These are phyloP conservation scores for Clarireedia monteithiana DNA, from an alignment of 2,329 filamentous ascomycete genomes.

Conservation along the genomic window DNA sequence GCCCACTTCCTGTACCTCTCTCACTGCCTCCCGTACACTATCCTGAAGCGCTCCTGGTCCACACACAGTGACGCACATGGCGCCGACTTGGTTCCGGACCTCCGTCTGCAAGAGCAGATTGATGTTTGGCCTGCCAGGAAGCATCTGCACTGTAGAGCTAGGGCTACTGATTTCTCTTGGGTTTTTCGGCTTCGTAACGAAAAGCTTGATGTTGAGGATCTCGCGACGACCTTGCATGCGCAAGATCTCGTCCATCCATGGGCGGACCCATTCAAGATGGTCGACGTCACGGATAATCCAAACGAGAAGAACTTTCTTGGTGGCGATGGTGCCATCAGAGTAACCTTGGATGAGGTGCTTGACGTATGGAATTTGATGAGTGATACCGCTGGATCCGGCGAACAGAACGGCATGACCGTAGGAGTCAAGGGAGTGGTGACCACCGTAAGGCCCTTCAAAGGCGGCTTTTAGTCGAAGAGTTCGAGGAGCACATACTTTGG, in stretches of 20 bases:
- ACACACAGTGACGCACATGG: constrained; percentile 80
- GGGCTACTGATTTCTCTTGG: constrained; percentile 68
- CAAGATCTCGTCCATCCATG: constrained; percentile 72
- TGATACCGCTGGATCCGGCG: constrained; percentile 89
- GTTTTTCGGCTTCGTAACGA: constrained; percentile 80
- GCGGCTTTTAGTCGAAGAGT: constrained; percentile 42
- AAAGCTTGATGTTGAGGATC: constrained; percentile 77
- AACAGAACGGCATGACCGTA: constrained; percentile 90
- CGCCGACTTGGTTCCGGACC: constrained; percentile 72
- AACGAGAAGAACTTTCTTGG: constrained; percentile 72
- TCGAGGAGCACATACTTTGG: constrained; percentile 33
- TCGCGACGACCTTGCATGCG: constrained; percentile 74
- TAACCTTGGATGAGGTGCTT: constrained; percentile 66
- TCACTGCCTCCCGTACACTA: constrained; percentile 63
- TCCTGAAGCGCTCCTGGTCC: constrained; percentile 69
- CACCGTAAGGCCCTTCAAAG: constrained; percentile 84
- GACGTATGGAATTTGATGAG: constrained; percentile 86
- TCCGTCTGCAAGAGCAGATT: constrained; percentile 73
- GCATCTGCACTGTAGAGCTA: constrained; percentile 80
- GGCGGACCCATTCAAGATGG: constrained; percentile 85
- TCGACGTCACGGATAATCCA: constrained; percentile 91
- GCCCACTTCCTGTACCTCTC: constrained; percentile 50
- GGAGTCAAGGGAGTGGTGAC: constrained; percentile 77
- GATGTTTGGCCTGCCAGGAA: constrained; percentile 80
- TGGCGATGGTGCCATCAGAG: constrained; percentile 65